A percentile compares a stretch with the other conserved stretches of the same genome.
Evolutionary conservation across 164 flowering plant species (phyloP).

Genomic region (Hamamelis virginiana): DNA sequence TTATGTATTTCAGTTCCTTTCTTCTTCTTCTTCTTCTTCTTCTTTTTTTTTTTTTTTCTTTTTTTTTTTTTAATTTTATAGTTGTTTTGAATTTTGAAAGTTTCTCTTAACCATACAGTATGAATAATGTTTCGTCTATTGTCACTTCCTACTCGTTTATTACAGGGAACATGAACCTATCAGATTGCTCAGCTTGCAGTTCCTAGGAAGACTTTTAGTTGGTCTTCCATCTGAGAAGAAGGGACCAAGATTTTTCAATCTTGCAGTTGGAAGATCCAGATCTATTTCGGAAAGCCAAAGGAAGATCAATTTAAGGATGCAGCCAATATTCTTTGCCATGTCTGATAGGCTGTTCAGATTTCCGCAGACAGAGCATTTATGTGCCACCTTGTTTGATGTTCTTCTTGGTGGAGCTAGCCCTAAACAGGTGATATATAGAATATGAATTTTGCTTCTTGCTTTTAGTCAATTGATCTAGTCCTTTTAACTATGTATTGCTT

Average conservation of each 20-base stretch:
- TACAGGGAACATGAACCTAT: conserved; percentile 88
- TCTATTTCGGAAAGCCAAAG: conserved; percentile 60
- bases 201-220: conserved; percentile 89
- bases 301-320: conserved; percentile 49
- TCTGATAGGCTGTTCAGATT: conserved; percentile 84
- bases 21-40: neutral
- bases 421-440: conserved; percentile 68
- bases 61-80: neutral
- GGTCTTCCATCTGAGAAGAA: conserved; percentile 94
- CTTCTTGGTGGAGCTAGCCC: conserved; percentile 99
- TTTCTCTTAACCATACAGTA: neutral
- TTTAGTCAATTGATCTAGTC: conserved; percentile 3
- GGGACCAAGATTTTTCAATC: conserved; percentile 76
- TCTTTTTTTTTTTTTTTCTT: neutral
- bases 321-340: conserved; percentile 68
- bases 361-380: conserved; percentile 76
- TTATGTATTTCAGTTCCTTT: neutral
- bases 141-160: conserved; percentile 6
- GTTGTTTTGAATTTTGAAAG: neutral
- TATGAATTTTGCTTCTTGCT: neutral
- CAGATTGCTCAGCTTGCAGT: conserved; percentile 88
- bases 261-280: conserved; percentile 71
- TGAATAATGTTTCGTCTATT: neutral
- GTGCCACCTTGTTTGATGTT: conserved; percentile 93
- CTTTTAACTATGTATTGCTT: neutral